These are phyloP conservation scores for Eutrema salsugineum DNA, from an alignment of 441 rosid species.

Conservation along the genomic window DNA sequence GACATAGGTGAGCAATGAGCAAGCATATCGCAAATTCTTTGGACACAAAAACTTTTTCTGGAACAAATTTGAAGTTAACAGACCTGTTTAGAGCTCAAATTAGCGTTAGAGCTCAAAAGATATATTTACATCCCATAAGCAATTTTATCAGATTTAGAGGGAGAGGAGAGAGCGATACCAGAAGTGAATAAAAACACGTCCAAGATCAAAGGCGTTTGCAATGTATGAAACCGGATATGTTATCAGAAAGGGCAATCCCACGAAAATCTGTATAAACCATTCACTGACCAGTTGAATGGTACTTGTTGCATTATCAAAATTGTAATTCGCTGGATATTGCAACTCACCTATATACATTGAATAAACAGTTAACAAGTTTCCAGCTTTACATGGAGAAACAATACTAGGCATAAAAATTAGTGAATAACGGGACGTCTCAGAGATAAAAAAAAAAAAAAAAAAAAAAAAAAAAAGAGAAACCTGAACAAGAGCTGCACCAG, in stretches of 20 bases:
- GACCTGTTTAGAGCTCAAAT: constrained; percentile 61
- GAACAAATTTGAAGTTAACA: constrained; percentile 93
- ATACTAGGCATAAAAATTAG: background rate
- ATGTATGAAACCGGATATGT: constrained; percentile 66
- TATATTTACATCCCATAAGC: background rate
- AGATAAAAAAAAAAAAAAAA: too few relatives aligned
- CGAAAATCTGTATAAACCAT: constrained; percentile 70
- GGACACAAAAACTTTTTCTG: constrained; percentile 81
- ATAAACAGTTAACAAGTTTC: constrained; percentile 31
- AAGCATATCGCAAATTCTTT: constrained; percentile 80
- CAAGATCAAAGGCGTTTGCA: constrained; percentile 87
- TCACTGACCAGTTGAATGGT: constrained; percentile 35
- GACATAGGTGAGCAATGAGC: constrained; percentile 63
- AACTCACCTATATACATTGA: constrained; percentile 57
- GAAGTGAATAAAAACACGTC: constrained; percentile 94
- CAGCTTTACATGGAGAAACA: background rate
- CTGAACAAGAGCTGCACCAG: constrained; percentile 90
- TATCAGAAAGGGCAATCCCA: constrained; percentile 78
- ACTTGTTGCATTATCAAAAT: constrained; percentile 29
- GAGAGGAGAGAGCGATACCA: constrained; percentile 44
- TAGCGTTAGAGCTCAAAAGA: constrained; percentile 19
- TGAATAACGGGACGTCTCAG: background rate
- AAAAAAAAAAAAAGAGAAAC: too few relatives aligned
- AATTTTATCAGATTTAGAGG: background rate
- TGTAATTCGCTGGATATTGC: constrained; percentile 33